Evolutionary conservation across 202 grass and related monocot species (phyloP), one percentile per base, ranked within the genome.

Genomic region (Alloteropsis angusta): DNA sequence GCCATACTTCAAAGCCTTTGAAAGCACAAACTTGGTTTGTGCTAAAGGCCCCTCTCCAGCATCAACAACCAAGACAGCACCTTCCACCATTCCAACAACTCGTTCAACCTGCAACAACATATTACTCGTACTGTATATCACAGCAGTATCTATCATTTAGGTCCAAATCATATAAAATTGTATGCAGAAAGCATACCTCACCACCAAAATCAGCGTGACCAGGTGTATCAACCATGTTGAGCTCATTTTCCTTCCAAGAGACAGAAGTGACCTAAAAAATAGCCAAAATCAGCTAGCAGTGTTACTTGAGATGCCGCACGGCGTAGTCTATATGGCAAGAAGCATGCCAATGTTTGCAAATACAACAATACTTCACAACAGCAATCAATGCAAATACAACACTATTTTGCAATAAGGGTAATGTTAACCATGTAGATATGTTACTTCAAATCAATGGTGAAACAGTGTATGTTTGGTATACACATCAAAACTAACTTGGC

Each of bases 41-140:
- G 95, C 95, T 60, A 98, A 83, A 72, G 95, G 95, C n/a, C 95
- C 95, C 87, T 98, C 95, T 69, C 95, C 95, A 47, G 95, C 95
- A 90, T 98, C 96, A 84, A 98, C 96, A 80, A 98, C 96, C 75
- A 98, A 92, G 35, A 98, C 90, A 19, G 96, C 96, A 57, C 96
- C 96, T 85, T 98, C 96, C 19, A 98, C 96, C 96, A 98, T 98
- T 82, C 96, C 96, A 82, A 98, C 92, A 84, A 98, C 96, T 86
- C 96, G 86, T 78, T 98, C 96, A 55, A 98, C 96, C 96, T 98
- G 77, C 35, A 75, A 34, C 18, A 74, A 72, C 52, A 41, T 19
- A 84, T 56, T 56, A 64, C 13, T 43, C 36, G 39, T 75, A 25
- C 68, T 57, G 59, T 75, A 57, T 1, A 45, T 26, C 19, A 45